A percentile compares a stretch with the other conserved stretches of the same genome.
These are phyloP conservation scores for Podila horticola DNA, from an alignment of 192 early-diverging fungal genomes.

Conservation along the genomic window DNA sequence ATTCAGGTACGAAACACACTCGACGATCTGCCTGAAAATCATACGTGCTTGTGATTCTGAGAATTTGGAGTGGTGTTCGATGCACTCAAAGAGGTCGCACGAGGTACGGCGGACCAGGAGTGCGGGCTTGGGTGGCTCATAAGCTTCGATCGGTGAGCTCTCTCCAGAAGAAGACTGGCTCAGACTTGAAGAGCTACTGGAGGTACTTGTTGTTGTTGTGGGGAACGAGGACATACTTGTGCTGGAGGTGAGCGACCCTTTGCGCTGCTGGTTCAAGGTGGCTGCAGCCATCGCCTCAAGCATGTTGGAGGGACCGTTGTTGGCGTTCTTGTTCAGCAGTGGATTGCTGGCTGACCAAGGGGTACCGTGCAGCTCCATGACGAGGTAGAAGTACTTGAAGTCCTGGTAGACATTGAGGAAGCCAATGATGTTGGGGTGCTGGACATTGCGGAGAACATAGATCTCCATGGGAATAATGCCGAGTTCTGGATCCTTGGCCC, in stretches of 20 bases:
- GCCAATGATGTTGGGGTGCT: slow-evolving; percentile 63
- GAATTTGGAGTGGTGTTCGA: slow-evolving; percentile 65
- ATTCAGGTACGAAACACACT: slow-evolving; percentile 61
- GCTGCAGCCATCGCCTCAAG: slow-evolving; percentile 46
- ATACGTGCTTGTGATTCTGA: slow-evolving; percentile 62
- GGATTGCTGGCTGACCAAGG: slow-evolving; percentile 60
- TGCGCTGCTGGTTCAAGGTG: slow-evolving; percentile 18
- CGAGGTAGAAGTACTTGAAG: slow-evolving; percentile 62
- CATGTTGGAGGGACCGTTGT: slow-evolving; percentile 16
- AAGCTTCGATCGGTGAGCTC: slow-evolving; percentile 2
- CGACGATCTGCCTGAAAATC: slow-evolving; percentile 69
- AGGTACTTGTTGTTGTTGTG: slow-evolving; percentile 5
- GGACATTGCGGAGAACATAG: slow-evolving; percentile 66
- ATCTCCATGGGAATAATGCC: slow-evolving; percentile 73
- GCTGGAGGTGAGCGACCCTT: slow-evolving; percentile 15
- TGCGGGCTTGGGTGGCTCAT: slow-evolving; percentile 46
- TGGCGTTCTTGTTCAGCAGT: slow-evolving; percentile 31
- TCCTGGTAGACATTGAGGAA: slow-evolving; percentile 68
- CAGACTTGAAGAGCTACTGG: slow-evolving; percentile 18
- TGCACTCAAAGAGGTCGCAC: slow-evolving; percentile 75
- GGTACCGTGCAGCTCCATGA: slow-evolving; percentile 76
- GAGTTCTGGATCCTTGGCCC: slow-evolving; percentile 62
- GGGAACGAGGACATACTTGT: slow-evolving; percentile 3
- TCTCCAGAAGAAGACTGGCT: slow-evolving; percentile 15
- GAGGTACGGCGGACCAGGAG: slow-evolving; percentile 61